Evolutionary conservation across 768 basidiomycete genomes (phyloP), one percentile per base, ranked within the genome.

Genomic region (Boletus vermiculosoides): DNA sequence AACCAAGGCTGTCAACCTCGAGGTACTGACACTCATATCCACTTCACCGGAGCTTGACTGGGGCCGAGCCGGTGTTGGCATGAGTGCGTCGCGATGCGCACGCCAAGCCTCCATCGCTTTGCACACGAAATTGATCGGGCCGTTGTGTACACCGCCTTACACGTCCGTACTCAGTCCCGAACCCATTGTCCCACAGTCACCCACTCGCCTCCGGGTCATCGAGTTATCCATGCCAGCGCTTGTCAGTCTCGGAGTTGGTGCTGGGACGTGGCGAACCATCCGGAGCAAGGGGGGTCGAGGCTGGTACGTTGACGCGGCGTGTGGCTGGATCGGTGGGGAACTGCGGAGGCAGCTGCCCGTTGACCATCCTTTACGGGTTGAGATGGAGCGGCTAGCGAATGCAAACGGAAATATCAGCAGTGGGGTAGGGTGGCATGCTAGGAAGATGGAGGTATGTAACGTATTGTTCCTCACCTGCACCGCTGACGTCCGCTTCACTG

Each of bases 361-460:
- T 16, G 77, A 76, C 4, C 88, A 96, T 70, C 84, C 87, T 3
- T 82, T 88, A 71, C 77, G 94, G 49, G 68, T 72, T 28, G 89
- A 90, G 67, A 77, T 96, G 68, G 82, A 84, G 61, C 79, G 81
- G 51, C 75, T 97, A 22, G 85, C 91, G 11, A 79, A 86, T 55
- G 86, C 90, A 5, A 90, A 92, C 61, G 92, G 94, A 10, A 91
- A 92, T 65, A 92, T 96, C n/a, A 88, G 81, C 68, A 92, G 88
- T 65, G 90, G 88, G 4, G 83, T 96, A 6, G 96, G 96, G 1
- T 98, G 95, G 94, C 94, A 97, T 74, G 86, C 91, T 22, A 77
- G 95, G 56, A 99, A 99, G 76, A 94, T 97, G 92, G 94, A 97
- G 83, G 91, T 92, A 64, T 55, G 87, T 75, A n/a, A 39, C n/a